Conservation (phyloP, 495 filamentous ascomycete genomes). For the Podospora australis region DNA sequence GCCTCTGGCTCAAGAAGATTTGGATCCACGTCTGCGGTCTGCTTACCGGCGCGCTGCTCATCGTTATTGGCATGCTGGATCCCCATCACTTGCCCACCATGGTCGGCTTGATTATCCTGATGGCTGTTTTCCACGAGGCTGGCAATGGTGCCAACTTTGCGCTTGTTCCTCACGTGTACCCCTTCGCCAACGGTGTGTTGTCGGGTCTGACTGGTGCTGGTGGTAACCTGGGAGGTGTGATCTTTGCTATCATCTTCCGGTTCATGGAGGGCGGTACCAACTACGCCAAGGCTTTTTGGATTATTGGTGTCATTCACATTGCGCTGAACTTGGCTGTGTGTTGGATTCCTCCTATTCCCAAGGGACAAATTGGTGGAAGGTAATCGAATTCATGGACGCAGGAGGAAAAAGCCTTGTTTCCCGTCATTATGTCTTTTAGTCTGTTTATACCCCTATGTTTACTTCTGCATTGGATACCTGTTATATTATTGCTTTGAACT, state of each 20-base stretch:
- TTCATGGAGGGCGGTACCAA: slow-evolving; percentile 54
- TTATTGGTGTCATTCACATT: slow-evolving; percentile 67
- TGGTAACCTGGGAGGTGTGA: slow-evolving; percentile 79
- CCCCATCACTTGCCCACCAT: slow-evolving; percentile 54
- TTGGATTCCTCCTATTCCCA: slow-evolving; percentile 68
- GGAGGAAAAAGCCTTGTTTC: too few relatives aligned
- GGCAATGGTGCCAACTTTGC: slow-evolving; percentile 83
- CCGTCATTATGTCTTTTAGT: too few relatives aligned
- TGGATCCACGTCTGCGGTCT: slow-evolving; percentile 59
- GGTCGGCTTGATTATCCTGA: slow-evolving; percentile 65
- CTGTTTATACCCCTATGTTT: too few relatives aligned
- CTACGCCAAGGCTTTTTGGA: slow-evolving; percentile 68
- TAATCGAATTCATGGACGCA: too few relatives aligned
- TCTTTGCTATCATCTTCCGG: slow-evolving; percentile 82
- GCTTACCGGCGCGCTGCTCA: slow-evolving; percentile 57
- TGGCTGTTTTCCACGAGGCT: slow-evolving; percentile 79
- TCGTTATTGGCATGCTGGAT: slow-evolving; percentile 65
- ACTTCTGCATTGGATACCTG: too few relatives aligned
- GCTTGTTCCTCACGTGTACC: slow-evolving; percentile 77
- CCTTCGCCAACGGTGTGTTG: slow-evolving; percentile 60
- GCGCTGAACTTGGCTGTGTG: slow-evolving; percentile 55
- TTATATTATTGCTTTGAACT: too few relatives aligned
- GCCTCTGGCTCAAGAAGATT: slow-evolving; percentile 70
- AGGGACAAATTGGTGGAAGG: slow-evolving; percentile 28
- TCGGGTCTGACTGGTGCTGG: slow-evolving; percentile 70